A percentile compares a stretch with the other conserved stretches of the same genome.
These are phyloP conservation scores for Wickerhamiella alocasiicola DNA, from an alignment of 805 yeast genomes.

Conservation along the genomic window DNA sequence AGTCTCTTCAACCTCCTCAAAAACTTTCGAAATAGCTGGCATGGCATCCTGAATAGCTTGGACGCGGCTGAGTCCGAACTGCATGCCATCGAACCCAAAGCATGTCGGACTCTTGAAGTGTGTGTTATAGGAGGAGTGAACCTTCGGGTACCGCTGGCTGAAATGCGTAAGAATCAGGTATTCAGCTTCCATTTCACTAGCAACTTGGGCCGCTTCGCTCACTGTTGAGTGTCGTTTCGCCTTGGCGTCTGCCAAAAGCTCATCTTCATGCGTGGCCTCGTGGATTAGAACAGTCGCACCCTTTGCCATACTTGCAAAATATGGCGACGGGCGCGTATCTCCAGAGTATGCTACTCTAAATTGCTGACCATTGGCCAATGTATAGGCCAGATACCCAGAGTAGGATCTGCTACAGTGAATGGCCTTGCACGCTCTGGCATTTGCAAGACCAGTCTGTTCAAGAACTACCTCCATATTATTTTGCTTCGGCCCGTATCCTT, in stretches of 20 bases:
- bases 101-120: constrained; percentile 24
- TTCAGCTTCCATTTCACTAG: constrained; percentile 57
- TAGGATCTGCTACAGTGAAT: constrained; percentile 78
- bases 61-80: constrained; percentile 35
- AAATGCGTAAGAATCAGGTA: constrained; percentile 78
- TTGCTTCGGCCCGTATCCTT: constrained; percentile 16
- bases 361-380: constrained; percentile 11
- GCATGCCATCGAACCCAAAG: constrained; percentile 59
- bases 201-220: constrained; percentile 67
- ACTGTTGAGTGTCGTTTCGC: constrained; percentile 79
- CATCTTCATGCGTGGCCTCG: constrained; percentile 86
- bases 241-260: constrained; percentile 60
- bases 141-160: constrained; percentile 71
- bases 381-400: constrained; percentile 42
- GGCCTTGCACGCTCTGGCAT: constrained; percentile 50
- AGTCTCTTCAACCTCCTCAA: constrained; percentile 15
- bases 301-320: constrained; percentile 54
- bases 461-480: not conserved
- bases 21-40: constrained; percentile 17
- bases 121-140: constrained; percentile 28
- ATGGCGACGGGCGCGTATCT: constrained; percentile 74
- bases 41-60: constrained; percentile 24
- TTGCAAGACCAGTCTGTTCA: not conserved
- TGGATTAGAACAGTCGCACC: constrained; percentile 69
- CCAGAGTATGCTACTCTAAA: constrained; percentile 85